phyloP scores from a whole-genome alignment of 495 filamentous ascomycete species.

The Hypoxylon fragiforme region DNA sequence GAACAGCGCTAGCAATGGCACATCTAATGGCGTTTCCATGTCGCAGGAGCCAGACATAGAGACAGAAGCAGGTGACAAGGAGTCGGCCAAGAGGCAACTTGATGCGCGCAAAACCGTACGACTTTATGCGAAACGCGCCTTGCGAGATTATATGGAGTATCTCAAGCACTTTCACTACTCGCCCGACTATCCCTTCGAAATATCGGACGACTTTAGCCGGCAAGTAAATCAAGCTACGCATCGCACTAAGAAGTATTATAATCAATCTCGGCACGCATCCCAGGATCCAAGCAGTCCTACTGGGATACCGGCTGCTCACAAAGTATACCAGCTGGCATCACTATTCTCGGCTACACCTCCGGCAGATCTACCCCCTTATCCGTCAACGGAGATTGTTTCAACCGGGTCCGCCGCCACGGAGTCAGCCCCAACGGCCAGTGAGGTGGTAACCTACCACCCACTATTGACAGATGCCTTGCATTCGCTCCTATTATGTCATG shows the following conservation, averaged over 20 bases:
- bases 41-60: conserved; percentile 23
- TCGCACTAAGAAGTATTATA: conserved; percentile 42
- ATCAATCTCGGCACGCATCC: conserved; percentile 28
- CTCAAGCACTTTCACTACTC: conserved; percentile 76
- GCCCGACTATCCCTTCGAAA: conserved; percentile 63
- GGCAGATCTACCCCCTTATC: conserved; percentile 60
- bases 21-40: conserved; percentile 7
- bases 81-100: conserved; percentile 48
- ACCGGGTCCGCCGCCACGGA: conserved; percentile 24
- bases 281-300: conserved; percentile 37
- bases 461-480: conserved; percentile 76
- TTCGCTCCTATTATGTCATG: conserved; percentile 70
- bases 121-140: conserved; percentile 70
- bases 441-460: conserved; percentile 77
- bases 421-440: conserved; percentile 49
- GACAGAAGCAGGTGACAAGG: conserved; percentile 42
- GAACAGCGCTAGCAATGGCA: conserved; percentile 19
- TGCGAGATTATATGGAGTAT: conserved; percentile 70
- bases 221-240: conserved; percentile 62
- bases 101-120: conserved; percentile 69
- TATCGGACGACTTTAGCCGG: conserved; percentile 67
- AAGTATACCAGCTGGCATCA: conserved; percentile 52
- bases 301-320: conserved; percentile 32
- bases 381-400: conserved; percentile 45
- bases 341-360: conserved; percentile 61